Evolutionary conservation across 2,329 filamentous ascomycete genomes (phyloP), one percentile per base, ranked within the genome.

Genomic region (Mycosphaerelloides madeirae): DNA sequence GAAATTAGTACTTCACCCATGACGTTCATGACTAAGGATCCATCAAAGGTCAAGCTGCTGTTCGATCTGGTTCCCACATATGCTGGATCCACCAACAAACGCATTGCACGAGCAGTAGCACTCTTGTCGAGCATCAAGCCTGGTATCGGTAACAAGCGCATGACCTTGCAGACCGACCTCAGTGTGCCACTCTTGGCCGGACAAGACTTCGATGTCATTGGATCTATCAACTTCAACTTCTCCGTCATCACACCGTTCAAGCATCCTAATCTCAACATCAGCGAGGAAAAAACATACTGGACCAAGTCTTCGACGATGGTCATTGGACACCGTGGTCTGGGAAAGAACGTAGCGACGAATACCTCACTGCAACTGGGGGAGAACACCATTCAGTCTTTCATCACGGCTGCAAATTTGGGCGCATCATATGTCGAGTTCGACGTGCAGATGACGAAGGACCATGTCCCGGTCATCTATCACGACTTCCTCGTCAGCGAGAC

Each of bases 401-500:
- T 97, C 60, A 88, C 91, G 2, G 93, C 93, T 2, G 90, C 91
- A 33, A 97, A 96, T 55, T 69, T 98, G 40, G 93, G 93, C 7
- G 93, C 80, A 11, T 78, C 77, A 8, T 84, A 84, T 56, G 80
- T 84, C 29, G 81, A 84, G 57, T 80, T 80, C 60, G 93, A 98
- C 63, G 93, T 98, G 1, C 93, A 98, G 64, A 74, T 98, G 31
- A 98, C 93, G n/a, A 98, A 98, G 62, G 93, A 98, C 63, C 89
- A 94, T 59, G 89, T 98, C 1, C 93, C 93, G 0, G 91, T 98
- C 53, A 95, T 98, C 59, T 98, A 98, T 63, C 93, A 98, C 63
- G 93, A 98, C 66, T 98, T 98, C 61, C 75, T 97, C 12, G 93
- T 98, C 64, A 95, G 89, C 62, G 93, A 98, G 68, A 97, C 93